These are phyloP conservation scores for Hypoxylon fuscum DNA, from an alignment of 495 filamentous ascomycete genomes.

Conservation along the genomic window DNA sequence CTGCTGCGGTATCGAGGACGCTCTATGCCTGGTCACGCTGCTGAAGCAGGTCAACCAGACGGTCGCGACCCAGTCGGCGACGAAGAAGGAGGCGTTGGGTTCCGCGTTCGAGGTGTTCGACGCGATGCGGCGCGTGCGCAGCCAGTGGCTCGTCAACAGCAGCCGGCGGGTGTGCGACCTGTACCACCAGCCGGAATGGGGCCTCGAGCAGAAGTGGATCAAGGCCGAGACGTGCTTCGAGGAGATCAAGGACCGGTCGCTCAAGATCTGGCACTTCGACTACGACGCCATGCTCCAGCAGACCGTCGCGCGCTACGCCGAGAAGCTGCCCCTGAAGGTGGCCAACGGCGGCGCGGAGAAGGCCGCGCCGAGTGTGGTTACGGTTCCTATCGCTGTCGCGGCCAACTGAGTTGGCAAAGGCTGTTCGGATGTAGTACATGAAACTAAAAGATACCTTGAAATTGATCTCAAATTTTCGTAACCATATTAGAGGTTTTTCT, in stretches of 20 bases:
- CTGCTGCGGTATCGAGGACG: conserved; percentile 52
- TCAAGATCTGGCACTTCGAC: conserved; percentile 50
- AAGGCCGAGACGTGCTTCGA: conserved; percentile 46
- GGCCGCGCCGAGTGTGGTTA: background rate
- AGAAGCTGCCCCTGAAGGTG: background rate
- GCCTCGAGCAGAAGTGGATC: conserved; percentile 34
- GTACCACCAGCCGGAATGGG: conserved; percentile 46
- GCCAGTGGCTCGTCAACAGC: conserved; percentile 51
- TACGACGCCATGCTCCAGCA: conserved; percentile 42
- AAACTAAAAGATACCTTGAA: too few relatives aligned
- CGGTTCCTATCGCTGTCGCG: conserved; percentile 2
- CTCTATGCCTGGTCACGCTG: conserved; percentile 37
- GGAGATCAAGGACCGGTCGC: conserved; percentile 42
- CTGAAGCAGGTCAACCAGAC: conserved; percentile 15
- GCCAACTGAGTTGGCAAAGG: too few relatives aligned
- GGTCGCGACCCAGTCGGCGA: background rate
- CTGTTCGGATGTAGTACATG: too few relatives aligned
- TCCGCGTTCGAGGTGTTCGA: conserved; percentile 30
- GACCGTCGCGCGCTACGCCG: conserved; percentile 14
- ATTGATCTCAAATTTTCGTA: too few relatives aligned
- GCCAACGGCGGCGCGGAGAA: background rate
- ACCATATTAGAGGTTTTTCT: too few relatives aligned
- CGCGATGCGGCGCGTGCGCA: conserved; percentile 29
- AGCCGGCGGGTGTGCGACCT: conserved; percentile 38
- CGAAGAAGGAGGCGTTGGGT: conserved; percentile 19